These are phyloP conservation scores for Neoascochyta sp. DNA, from an alignment of 2,329 filamentous ascomycete genomes.

Conservation along the genomic window DNA sequence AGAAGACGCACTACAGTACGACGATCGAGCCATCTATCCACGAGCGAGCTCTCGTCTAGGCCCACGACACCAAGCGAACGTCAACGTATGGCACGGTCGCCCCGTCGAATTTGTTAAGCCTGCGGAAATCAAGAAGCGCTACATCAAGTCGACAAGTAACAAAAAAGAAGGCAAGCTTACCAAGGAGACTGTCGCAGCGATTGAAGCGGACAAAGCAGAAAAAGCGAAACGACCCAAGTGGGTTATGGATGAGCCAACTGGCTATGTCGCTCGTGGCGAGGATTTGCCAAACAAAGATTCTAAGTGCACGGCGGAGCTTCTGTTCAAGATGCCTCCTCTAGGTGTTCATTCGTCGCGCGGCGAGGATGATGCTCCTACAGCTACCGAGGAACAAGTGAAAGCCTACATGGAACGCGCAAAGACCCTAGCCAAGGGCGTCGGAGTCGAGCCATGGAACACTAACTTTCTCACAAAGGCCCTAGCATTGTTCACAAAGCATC, in stretches of 20 bases:
- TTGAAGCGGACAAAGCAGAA: constrained; percentile 77
- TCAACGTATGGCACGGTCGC: constrained; percentile 78
- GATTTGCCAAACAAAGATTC: constrained; percentile 71
- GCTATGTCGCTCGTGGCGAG: constrained; percentile 80
- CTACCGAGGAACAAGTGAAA: constrained; percentile 61
- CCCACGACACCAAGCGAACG: constrained; percentile 84
- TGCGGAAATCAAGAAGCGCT: constrained; percentile 76
- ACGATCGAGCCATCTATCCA: constrained; percentile 89
- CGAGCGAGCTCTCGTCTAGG: constrained; percentile 90
- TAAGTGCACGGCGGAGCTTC: constrained; percentile 67
- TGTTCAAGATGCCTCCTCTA: constrained; percentile 70
- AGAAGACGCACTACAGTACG: constrained; percentile 93
- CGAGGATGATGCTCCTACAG: constrained; percentile 42
- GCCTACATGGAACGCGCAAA: constrained; percentile 72
- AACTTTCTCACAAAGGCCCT: constrained; percentile 85
- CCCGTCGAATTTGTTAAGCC: constrained; percentile 90
- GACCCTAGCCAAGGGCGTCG: constrained; percentile 60
- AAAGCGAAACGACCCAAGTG: constrained; percentile 84
- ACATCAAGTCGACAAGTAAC: constrained; percentile 56
- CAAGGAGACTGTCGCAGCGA: constrained; percentile 73
- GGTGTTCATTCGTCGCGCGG: constrained; percentile 47
- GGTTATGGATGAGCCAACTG: constrained; percentile 85
- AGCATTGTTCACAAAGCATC: constrained; percentile 65
- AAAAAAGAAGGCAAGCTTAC: constrained; percentile 74
- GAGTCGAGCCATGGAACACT: constrained; percentile 71